Conservation (phyloP, 2,329 filamentous ascomycete species). For the Diaporthe australafricana region DNA sequence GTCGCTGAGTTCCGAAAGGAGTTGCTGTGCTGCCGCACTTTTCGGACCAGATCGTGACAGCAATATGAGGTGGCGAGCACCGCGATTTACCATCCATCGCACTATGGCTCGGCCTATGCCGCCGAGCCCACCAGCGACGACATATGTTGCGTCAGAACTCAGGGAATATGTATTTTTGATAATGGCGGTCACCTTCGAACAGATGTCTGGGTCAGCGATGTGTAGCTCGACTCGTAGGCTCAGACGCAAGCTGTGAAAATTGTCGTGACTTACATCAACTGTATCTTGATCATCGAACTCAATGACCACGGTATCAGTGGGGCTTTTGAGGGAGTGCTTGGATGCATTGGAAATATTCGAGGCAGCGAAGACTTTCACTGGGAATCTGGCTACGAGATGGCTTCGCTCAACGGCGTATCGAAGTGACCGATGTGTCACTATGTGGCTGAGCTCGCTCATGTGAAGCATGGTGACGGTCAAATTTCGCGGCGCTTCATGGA, state of each 20-base stretch:
- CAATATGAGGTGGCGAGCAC: constrained; percentile 46
- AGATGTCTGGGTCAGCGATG: too few species aligned
- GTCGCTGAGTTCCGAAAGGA: constrained; percentile 40
- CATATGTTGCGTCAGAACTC: constrained; percentile 44
- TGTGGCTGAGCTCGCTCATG: not conserved
- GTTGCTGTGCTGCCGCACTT: constrained; percentile 39
- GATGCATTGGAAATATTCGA: not conserved
- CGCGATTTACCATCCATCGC: constrained; percentile 44
- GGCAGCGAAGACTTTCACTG: not conserved
- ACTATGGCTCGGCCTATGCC: constrained; percentile 46
- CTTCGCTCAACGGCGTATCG: not conserved
- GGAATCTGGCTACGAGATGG: too few species aligned
- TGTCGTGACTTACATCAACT: too few species aligned
- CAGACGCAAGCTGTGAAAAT: too few species aligned
- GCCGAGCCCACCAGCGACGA: constrained; percentile 49
- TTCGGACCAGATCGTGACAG: constrained; percentile 40
- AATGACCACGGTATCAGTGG: too few species aligned
- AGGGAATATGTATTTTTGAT: too few species aligned
- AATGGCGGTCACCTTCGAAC: too few species aligned
- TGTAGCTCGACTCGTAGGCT: too few species aligned
- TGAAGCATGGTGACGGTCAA: not conserved
- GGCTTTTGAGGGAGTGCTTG: too few species aligned
- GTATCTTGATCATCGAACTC: too few species aligned
- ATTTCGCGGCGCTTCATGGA: not conserved
- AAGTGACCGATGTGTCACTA: not conserved